These are phyloP conservation scores for Russula emetica DNA, from an alignment of 768 basidiomycete species.

Conservation along the genomic window DNA sequence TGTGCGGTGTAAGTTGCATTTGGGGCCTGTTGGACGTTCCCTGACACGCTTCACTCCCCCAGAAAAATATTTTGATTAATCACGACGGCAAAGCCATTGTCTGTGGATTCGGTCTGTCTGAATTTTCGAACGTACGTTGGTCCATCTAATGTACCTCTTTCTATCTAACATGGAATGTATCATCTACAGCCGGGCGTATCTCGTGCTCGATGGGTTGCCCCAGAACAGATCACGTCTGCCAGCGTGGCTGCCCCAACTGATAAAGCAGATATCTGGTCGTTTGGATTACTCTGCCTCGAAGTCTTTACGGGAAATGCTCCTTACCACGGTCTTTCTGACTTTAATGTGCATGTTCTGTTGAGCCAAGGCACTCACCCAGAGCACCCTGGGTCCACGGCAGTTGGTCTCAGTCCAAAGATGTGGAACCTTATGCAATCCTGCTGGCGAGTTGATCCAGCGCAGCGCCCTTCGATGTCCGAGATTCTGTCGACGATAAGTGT, in stretches of 20 bases:
- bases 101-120: conserved; percentile 46
- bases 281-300: conserved; percentile 19
- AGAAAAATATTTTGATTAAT: conserved; percentile 46
- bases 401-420: conserved; percentile 15
- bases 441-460: conserved; percentile 1
- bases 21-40: background rate
- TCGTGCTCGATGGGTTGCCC: conserved; percentile 18
- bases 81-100: conserved; percentile 40
- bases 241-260: conserved; percentile 1
- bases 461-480: conserved; percentile 11
- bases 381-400: background rate
- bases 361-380: conserved; percentile 2
- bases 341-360: conserved; percentile 12
- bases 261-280: conserved; percentile 21
- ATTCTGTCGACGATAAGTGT: background rate
- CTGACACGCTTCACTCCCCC: background rate
- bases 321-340: conserved; percentile 1
- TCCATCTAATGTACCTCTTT: background rate
- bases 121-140: conserved; percentile 10
- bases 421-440: conserved; percentile 22
- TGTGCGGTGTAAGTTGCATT: conserved; percentile 27
- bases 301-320: conserved; percentile 18
- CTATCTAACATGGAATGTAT: background rate
- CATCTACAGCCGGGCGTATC: conserved; percentile 26
- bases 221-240: conserved; percentile 11